phyloP scores from a whole-genome alignment of 2,329 filamentous ascomycete species.

The Colletotrichum somersetense region DNA sequence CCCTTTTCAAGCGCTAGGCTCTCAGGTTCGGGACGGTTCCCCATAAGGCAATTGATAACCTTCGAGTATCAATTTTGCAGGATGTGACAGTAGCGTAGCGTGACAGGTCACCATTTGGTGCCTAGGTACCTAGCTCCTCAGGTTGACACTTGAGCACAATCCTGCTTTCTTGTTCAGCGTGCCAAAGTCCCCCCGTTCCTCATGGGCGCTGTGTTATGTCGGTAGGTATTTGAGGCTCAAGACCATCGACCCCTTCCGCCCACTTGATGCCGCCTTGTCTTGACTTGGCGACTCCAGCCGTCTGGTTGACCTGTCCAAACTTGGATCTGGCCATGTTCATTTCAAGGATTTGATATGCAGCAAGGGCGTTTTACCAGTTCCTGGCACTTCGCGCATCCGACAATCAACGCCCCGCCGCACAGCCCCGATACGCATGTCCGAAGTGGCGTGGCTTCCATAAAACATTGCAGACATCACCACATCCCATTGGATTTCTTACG shows the following conservation, averaged over 20 bases:
- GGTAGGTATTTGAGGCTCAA: slow-evolving; percentile 11
- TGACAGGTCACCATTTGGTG: neutral
- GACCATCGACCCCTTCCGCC: neutral
- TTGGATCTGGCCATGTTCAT: neutral
- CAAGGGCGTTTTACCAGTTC: neutral
- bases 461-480: slow-evolving; percentile 2
- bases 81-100: neutral
- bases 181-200: neutral
- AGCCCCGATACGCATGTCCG: slow-evolving; percentile 21
- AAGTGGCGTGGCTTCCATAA: slow-evolving; percentile 7
- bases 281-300: neutral
- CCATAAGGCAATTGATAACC: no score
- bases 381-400: slow-evolving; percentile 22
- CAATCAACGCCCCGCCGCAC: slow-evolving; percentile 29
- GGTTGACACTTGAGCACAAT: neutral
- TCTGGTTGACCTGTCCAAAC: neutral
- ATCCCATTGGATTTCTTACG: slow-evolving; percentile 32
- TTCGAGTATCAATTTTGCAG: neutral
- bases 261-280: neutral
- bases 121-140: no score
- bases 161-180: neutral
- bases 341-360: neutral
- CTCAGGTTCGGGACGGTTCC: neutral
- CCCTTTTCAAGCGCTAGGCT: neutral
- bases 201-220: neutral